Conservation (phyloP, 139 green algal species). For the Chlorella sp. region DNA sequence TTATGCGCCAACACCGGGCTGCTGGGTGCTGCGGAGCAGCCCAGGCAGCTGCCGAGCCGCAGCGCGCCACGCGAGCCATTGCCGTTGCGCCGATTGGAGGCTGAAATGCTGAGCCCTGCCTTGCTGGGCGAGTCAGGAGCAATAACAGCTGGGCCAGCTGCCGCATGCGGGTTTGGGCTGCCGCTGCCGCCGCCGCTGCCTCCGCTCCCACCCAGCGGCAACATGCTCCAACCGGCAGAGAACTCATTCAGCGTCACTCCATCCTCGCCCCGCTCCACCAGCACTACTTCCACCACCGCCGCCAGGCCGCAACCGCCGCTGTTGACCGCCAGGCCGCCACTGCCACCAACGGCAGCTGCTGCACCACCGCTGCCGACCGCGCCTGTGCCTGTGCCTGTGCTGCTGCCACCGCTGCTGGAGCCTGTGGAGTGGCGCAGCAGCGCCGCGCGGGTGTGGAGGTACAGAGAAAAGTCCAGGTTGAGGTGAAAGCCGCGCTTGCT, state of each 20-base stretch:
- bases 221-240: conserved; percentile 68
- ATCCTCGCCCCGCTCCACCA: conserved; percentile 57
- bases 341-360: background rate
- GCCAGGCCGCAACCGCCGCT: conserved; percentile 43
- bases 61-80: background rate
- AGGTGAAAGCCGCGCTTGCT: conserved; percentile 44
- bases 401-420: background rate
- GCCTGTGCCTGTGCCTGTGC: background rate
- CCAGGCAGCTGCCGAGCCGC: background rate
- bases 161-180: background rate
- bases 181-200: background rate
- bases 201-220: conserved; percentile 60
- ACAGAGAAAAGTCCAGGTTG: conserved; percentile 68
- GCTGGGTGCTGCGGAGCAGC: background rate
- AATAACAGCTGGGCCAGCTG: background rate
- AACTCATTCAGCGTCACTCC: conserved; percentile 57
- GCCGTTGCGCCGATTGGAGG: background rate
- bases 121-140: background rate
- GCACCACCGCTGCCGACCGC: background rate
- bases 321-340: conserved; percentile 47
- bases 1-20: background rate
- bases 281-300: conserved; percentile 69
- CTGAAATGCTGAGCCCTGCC: background rate
- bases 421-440: background rate
- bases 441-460: conserved; percentile 52